phyloP scores from a whole-genome alignment of 129 eudicot species.

The Sambucus nigra region DNA sequence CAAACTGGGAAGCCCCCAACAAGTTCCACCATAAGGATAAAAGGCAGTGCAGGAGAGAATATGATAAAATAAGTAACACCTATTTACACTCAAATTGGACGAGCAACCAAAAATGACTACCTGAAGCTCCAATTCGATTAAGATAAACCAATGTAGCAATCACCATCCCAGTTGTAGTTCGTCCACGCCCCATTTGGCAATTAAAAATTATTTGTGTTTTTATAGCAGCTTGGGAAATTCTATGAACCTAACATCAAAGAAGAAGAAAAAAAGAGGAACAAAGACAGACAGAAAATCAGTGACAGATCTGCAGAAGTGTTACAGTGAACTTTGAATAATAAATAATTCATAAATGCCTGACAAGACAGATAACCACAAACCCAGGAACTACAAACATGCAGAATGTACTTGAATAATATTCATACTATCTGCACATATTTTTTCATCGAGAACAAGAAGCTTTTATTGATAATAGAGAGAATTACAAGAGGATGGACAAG shows the following conservation, averaged over 20 bases:
- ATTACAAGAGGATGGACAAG: no score
- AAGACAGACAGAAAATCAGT: conserved; percentile 5
- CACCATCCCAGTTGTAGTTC: conserved; percentile 99
- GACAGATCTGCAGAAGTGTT: conserved; percentile 6
- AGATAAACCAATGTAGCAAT: conserved; percentile 82
- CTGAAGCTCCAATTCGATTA: conserved; percentile 82
- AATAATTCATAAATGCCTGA: conserved; percentile 2
- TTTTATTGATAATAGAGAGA: no score
- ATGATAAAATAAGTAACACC: not conserved
- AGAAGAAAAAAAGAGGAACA: conserved; percentile 1
- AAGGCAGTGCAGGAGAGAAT: conserved; percentile 2
- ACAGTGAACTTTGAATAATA: not conserved
- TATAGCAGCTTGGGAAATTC: conserved; percentile 64
- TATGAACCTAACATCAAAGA: conserved; percentile 42
- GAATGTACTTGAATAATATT: no score
- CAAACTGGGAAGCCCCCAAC: not conserved
- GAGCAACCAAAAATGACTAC: conserved; percentile 28
- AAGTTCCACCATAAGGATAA: not conserved
- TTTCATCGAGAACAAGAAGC: no score
- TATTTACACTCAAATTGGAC: not conserved
- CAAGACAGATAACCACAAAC: not conserved
- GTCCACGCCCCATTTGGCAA: conserved; percentile 99
- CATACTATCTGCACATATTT: no score
- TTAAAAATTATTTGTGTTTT: conserved; percentile 74
- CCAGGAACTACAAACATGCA: no score